Base-by-base conservation (phyloP, 169 alveolate species). In the Cryptosporidium meleagridis region DNA sequence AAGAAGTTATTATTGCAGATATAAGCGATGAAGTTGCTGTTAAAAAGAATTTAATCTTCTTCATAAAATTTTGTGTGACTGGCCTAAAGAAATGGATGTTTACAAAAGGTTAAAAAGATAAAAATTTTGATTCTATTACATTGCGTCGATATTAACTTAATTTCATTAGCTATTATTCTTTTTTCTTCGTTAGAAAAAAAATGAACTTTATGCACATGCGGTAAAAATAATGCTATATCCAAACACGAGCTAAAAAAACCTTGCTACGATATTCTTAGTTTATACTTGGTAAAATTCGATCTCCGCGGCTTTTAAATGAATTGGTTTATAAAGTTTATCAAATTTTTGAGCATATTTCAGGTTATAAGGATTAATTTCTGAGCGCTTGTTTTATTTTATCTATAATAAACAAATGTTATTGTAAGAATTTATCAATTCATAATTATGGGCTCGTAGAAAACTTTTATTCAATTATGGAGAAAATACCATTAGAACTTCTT, bases 1-100 rank as follows among this genome's bases (percentile, higher is more conserved):
- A 8, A 12, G 89, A 80, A n/a, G 89, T 65, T 21, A 67, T 37
- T 26, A 80, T 23, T 61, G 89, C 75, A 23, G 89, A 80, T 16
- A 80, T 37, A 0, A 80, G 59, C 21, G 89, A 80, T 1, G 75
- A 35, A 21, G 44, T 26, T 62, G 89, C 59, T 23, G 89, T 21
- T 62, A 80, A 6, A 48, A 75, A 31, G 9, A 75, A 52, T 26
- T 71, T 53, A 16, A n/a, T 26, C 10, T 71, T 45, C 23, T 41
- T 71, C 85, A 71, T 71, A 26, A 26, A 26, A 16, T 26, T 21
- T 0, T 9, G n/a, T 21, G 6, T 4, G 2, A 0, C 8, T 1
- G 29, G 23, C 67, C 12, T n/a, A 55, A 23, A 21, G 35, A 23
- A 21, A 55, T 3, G 14, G 23, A 55, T 3, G 12, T 55, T 55